These are phyloP conservation scores for Ganoderma lucidum DNA, from an alignment of 1,284 basidiomycete species.

Conservation along the genomic window DNA sequence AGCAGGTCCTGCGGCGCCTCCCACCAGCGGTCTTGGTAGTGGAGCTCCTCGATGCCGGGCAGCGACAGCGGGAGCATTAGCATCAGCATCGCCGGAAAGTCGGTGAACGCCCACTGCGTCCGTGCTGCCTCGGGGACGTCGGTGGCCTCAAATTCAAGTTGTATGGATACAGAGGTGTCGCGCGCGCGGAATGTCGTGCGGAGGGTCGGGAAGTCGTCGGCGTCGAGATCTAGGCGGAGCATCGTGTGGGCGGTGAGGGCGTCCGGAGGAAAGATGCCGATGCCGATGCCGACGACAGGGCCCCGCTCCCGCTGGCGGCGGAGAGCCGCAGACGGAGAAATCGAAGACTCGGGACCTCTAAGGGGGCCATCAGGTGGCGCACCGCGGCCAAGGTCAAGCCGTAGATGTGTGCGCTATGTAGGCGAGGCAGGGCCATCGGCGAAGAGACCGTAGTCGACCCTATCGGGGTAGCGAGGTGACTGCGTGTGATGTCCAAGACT, in stretches of 20 bases:
- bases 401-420: not conserved
- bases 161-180: no score
- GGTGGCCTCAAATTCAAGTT: no score
- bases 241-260: not conserved
- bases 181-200: not conserved
- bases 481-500: not conserved
- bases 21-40: not conserved
- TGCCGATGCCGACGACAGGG: not conserved
- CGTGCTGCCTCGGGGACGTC: not conserved
- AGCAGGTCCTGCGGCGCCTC: not conserved
- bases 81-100: not conserved
- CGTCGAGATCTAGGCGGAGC: not conserved
- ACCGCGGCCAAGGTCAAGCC: not conserved
- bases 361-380: not conserved
- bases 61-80: not conserved
- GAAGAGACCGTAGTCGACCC: not conserved
- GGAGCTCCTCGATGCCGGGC: not conserved
- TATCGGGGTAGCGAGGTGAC: not conserved
- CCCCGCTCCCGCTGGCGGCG: not conserved
- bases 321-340: not conserved
- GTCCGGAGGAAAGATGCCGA: not conserved
- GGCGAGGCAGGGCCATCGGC: not conserved
- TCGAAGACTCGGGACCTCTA: not conserved
- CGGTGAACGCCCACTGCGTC: not conserved
- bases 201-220: not conserved